Base-by-base conservation (phyloP, 1,139 yeast species). In the Magnusiomyces tetraspermus region DNA sequence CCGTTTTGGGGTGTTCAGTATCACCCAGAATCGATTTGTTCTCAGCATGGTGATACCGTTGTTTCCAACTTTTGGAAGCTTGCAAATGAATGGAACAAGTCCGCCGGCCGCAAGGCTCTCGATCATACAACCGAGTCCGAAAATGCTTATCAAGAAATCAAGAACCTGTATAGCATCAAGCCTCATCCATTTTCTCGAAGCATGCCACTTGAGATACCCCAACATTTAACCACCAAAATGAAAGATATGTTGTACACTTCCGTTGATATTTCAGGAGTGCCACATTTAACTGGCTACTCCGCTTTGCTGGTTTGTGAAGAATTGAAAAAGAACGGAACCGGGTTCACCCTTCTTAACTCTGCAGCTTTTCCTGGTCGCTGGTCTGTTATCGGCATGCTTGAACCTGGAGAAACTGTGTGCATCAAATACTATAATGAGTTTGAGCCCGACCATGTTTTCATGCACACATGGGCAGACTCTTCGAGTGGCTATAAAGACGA, bases 1-100 rank as follows among this genome's bases (percentile, higher is more conserved):
- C 97, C 97, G 0, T 85, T 85, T 69, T 90, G 76, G 68, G 98
- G 96, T 0, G 97, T 94, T 1, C 99, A 94, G 62, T 94, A 90
- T 63, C 99, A 94, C 63, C 98, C 98, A 0, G 99, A 94, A 63
- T 88, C 97, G 0, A 79, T 92, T 43, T 88, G 96, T 62, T 89
- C 97, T 0, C 71, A 74, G 13, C 64, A 70, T 50, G 98, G 98
- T 1, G 73, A 66, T 2, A 64, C 68, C 6, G 67, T 92, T 53
- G 65, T 90, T 2, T 58, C 61, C 23, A 85, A 85, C 63, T 92
- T 92, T 65, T 77, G 87, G 71, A 37, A 55, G 0, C 58, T 80
- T 33, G 87, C 94, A 0, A 50, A 54, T 1, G 57, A 61, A 0
- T 61, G 63, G 63, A 33, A 53, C 22, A n/a, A 19, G 13, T 46